Evolutionary conservation across 108 stramenopile genomes (phyloP).

Genomic region (Nitzschia sp.): DNA sequence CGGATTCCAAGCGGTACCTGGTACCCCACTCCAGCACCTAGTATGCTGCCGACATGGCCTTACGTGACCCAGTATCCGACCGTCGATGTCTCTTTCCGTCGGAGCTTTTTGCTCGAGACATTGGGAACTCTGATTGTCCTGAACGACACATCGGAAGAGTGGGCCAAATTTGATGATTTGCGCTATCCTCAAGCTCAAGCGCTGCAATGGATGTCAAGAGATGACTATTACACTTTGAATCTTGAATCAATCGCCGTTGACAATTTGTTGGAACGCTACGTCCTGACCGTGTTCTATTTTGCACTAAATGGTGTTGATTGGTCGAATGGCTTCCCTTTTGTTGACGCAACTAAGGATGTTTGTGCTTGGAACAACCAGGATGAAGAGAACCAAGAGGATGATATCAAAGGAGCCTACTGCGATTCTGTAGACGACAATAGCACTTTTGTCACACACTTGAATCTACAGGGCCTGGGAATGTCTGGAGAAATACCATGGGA

Average conservation of each 20-base stretch:
- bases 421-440: not conserved
- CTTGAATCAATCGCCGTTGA: not conserved
- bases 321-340: not conserved
- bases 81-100: too few relatives aligned
- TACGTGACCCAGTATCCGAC: too few relatives aligned
- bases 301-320: not conserved
- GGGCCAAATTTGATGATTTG: not conserved
- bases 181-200: constrained; percentile 2
- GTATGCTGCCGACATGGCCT: too few relatives aligned
- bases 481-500: not conserved
- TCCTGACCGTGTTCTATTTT: not conserved
- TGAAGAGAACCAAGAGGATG: not conserved
- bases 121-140: too few relatives aligned
- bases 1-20: too few relatives aligned
- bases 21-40: too few relatives aligned
- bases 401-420: not conserved
- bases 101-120: too few relatives aligned
- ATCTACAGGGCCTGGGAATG: not conserved
- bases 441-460: not conserved
- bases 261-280: not conserved
- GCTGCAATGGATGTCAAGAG: not conserved
- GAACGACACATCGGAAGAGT: too few relatives aligned
- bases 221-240: not conserved
- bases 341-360: not conserved
- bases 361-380: constrained; percentile 3